These are phyloP conservation scores for Epichloe glyceriae DNA, from an alignment of 2,329 filamentous ascomycete species.

Conservation along the genomic window DNA sequence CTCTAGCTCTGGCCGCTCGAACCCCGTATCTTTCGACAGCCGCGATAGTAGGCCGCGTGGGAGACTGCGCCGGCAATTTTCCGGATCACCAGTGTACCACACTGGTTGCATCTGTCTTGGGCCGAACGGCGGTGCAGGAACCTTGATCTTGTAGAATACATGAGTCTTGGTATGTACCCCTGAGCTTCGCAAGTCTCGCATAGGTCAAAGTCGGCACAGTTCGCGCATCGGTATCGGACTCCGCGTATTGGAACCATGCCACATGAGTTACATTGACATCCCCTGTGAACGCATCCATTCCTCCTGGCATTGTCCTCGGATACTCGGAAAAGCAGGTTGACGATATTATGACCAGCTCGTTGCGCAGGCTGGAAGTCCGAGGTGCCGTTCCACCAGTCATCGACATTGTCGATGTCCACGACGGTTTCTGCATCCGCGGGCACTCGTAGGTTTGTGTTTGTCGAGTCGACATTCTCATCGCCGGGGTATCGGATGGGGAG, in stretches of 20 bases:
- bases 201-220: conserved; percentile 91
- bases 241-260: conserved; percentile 80
- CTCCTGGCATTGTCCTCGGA: conserved; percentile 83
- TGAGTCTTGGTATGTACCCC: conserved; percentile 74
- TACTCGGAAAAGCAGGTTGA: conserved; percentile 78
- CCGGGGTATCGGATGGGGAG: conserved; percentile 26
- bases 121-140: conserved; percentile 76
- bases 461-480: conserved; percentile 31
- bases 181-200: conserved; percentile 86
- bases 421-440: conserved; percentile 26
- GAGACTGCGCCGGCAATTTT: conserved; percentile 54
- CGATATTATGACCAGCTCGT: conserved; percentile 62
- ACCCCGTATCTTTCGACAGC: conserved; percentile 57
- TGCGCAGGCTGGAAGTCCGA: conserved; percentile 26
- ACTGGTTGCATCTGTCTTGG: conserved; percentile 68
- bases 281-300: conserved; percentile 83
- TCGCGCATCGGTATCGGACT: conserved; percentile 85
- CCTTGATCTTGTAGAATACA: conserved; percentile 89
- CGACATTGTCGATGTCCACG: conserved; percentile 26
- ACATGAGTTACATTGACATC: conserved; percentile 85
- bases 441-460: conserved; percentile 12
- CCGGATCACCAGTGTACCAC: conserved; percentile 81
- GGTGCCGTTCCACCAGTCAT: conserved; percentile 41
- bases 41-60: conserved; percentile 53
- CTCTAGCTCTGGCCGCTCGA: conserved; percentile 79